A percentile compares a stretch with the other conserved stretches of the same genome.
phyloP scores from a whole-genome alignment of 768 basidiomycete genomes.

The Boletus reticulatus region DNA sequence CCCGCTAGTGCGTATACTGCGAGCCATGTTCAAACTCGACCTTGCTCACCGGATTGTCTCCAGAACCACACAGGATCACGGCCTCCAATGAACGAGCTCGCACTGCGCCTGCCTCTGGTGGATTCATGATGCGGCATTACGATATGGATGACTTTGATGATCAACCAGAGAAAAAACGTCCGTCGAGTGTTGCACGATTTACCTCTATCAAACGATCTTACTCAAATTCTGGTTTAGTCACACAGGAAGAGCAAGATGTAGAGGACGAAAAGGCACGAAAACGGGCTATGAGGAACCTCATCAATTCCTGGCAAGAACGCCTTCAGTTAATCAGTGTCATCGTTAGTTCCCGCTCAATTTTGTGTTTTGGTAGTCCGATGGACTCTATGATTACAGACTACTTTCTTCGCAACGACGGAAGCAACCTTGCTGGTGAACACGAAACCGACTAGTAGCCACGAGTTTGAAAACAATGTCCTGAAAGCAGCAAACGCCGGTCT shows the following conservation, averaged over 20 bases:
- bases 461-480: constrained; percentile 11
- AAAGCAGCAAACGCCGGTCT: constrained; percentile 46
- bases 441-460: constrained; percentile 25
- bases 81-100: constrained; percentile 3
- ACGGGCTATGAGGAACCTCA: constrained; percentile 47
- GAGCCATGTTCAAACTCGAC: neutral
- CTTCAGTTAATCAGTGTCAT: constrained; percentile 60
- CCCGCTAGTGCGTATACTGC: constrained; percentile 4
- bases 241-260: constrained; percentile 50
- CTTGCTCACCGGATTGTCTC: neutral
- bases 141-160: constrained; percentile 6
- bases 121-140: constrained; percentile 16
- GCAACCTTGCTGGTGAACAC: constrained; percentile 49
- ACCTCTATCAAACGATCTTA: neutral
- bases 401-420: constrained; percentile 61
- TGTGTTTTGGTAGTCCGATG: neutral
- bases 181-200: neutral
- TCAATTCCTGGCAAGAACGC: constrained; percentile 61
- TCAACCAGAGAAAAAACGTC: constrained; percentile 15
- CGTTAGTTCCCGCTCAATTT: constrained; percentile 32
- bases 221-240: constrained; percentile 25
- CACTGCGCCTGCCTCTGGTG: constrained; percentile 8
- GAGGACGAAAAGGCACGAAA: constrained; percentile 44
- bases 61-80: constrained; percentile 12
- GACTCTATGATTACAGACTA: constrained; percentile 39